Base-by-base conservation (phyloP, 495 filamentous ascomycete species). In the Xylaria curta region DNA sequence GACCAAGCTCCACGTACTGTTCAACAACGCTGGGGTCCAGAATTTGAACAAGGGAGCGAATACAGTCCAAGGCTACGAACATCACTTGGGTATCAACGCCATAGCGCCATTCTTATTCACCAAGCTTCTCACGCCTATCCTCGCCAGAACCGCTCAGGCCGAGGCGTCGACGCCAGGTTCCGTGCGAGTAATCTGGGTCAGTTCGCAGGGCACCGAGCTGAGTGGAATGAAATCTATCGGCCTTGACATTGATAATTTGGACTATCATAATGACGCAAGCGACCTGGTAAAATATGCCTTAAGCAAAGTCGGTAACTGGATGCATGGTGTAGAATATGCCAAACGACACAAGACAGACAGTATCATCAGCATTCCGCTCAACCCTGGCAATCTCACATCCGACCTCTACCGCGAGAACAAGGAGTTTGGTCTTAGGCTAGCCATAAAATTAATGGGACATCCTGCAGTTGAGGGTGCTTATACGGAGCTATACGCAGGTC, bases 361-460 rank as follows among this genome's bases (percentile, higher is more conserved):
- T 49, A 71, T 78, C 28, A 56, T 79, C 47, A 74, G 73, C 38
- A 40, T 79, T 51, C 60, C 73, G 26, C 70, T 84, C 33, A 82
- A 85, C 72, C 84, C 84, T 9, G 84, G 84, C 42, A 79, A 81
- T 36, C 71, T 85, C 63, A 76, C 74, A 51, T 78, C 81, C 0
- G 77, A 68, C 1, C 44, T 74, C 17, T 76, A 78, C 21, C 78
- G 74, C 61, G 65, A 72, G 12, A 60, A 38, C 33, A 54, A 26
- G 3, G 10, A 54, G 24, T 15, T 54, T 10, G 10, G 51, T 28
- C 13, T 54, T 24, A 7, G 10, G 21, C 4, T 54, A 28, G 51
- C 24, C 10, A 54, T 54, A 15, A 54, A 54, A 5, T 26, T 54
- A 28, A 28, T 28, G 51, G 51, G 51, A 12, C 21, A 54, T 28